Conservation (phyloP, 140 eudicot genomes). For the Ambrosia hybrid region DNA sequence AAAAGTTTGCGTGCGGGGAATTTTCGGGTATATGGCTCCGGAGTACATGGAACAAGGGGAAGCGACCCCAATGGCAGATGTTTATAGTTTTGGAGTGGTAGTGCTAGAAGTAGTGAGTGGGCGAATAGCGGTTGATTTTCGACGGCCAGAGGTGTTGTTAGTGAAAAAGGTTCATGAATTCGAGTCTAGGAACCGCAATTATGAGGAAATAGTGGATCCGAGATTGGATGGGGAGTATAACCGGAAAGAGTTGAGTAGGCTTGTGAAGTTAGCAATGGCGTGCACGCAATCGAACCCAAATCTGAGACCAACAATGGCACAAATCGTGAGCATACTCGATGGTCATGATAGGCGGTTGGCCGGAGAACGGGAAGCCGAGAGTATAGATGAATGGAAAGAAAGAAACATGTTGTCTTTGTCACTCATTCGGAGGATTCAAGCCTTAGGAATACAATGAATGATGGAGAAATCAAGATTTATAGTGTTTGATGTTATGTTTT, state of each 20-base stretch:
- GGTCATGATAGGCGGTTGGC: slow-evolving; percentile 62
- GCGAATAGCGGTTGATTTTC: slow-evolving; percentile 76
- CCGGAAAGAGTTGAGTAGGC: slow-evolving; percentile 52
- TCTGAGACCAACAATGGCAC: slow-evolving; percentile 70
- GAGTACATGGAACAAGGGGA: slow-evolving; percentile 79
- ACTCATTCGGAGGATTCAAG: slow-evolving; percentile 66
- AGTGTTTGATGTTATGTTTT: slow-evolving; percentile 16
- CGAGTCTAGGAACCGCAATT: slow-evolving; percentile 41
- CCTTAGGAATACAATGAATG: slow-evolving; percentile 73
- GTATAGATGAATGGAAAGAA: slow-evolving; percentile 64
- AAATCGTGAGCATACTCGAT: slow-evolving; percentile 69
- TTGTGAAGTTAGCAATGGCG: slow-evolving; percentile 70
- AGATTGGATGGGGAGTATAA: slow-evolving; percentile 64
- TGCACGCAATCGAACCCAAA: slow-evolving; percentile 78
- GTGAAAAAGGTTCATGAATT: slow-evolving; percentile 53
- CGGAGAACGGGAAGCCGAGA: slow-evolving; percentile 48
- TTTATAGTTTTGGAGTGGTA: slow-evolving; percentile 91
- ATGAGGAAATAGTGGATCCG: slow-evolving; percentile 63
- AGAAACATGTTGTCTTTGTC: slow-evolving; percentile 54
- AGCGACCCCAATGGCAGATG: slow-evolving; percentile 81
- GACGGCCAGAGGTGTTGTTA: slow-evolving; percentile 58
- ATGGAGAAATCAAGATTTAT: slow-evolving; percentile 13
- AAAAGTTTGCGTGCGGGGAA: slow-evolving; percentile 63
- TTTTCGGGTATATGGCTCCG: slow-evolving; percentile 90
- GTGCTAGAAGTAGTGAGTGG: slow-evolving; percentile 81